Evolutionary conservation across 805 yeast genomes (phyloP).

Genomic region (Kuraishia floccosa): DNA sequence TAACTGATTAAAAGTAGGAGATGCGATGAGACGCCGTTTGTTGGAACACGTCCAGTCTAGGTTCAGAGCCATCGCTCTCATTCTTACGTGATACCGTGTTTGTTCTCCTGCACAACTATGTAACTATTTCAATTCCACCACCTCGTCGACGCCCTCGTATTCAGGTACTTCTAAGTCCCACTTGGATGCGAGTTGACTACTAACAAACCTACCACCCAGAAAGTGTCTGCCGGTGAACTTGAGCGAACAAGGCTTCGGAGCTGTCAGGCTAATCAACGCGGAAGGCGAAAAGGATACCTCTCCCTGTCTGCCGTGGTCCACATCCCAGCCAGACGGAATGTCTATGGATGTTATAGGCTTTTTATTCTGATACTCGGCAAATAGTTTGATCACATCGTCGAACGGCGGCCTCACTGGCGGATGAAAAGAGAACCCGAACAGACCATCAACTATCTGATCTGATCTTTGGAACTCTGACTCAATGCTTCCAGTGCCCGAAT

Average conservation of each 20-base stretch:
- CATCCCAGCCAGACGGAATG: slow-evolving; percentile 97
- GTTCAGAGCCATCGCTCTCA: too few relatives aligned
- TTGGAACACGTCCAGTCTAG: too few relatives aligned
- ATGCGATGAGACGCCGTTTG: too few relatives aligned
- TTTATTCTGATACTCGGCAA: slow-evolving; percentile 17
- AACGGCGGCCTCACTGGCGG: slow-evolving; percentile 85
- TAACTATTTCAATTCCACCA: slow-evolving; percentile 25
- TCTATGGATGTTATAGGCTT: slow-evolving; percentile 74
- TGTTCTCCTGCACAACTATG: too few relatives aligned
- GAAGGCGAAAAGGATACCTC: slow-evolving; percentile 37
- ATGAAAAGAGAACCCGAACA: slow-evolving; percentile 89
- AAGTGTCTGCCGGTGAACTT: slow-evolving; percentile 41
- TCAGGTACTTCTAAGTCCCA: slow-evolving; percentile 60
- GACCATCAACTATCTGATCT: slow-evolving; percentile 58
- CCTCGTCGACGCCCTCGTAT: slow-evolving; percentile 49
- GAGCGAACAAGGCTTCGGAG: slow-evolving; percentile 81
- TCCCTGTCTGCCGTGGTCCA: slow-evolving; percentile 66
- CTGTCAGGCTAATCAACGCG: slow-evolving; percentile 74
- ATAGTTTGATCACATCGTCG: slow-evolving; percentile 28
- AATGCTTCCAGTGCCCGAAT: slow-evolving; percentile 15
- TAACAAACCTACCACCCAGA: slow-evolving; percentile 86
- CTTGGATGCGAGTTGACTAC: slow-evolving; percentile 51
- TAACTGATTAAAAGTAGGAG: too few relatives aligned
- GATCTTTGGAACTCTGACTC: slow-evolving; percentile 19
- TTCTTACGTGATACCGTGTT: too few relatives aligned